Base-by-base conservation (phyloP, 441 rosid species). In the Syzygium malaccense region DNA sequence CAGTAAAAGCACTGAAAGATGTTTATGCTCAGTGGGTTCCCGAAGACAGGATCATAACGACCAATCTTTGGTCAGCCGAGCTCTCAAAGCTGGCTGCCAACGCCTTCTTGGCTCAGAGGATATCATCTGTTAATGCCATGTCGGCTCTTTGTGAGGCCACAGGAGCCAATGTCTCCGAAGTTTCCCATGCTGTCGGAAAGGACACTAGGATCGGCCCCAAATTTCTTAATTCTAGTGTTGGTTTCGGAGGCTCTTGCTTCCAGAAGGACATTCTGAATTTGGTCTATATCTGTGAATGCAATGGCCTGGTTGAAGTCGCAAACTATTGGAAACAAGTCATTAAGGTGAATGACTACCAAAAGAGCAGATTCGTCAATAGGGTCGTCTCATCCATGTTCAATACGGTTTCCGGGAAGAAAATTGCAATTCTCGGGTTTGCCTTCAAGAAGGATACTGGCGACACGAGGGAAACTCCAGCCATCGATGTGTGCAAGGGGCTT, bases 51-150 rank as follows among this genome's bases (percentile, higher is more conserved):
- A 97, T 97, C 89, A 89, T 97, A 64, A 93, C 96, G 86, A 95
- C 99, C 90, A 97, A 97, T 88, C 99, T 97, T 55, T 97, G 99
- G 99, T 96, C 99, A 0, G 99, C 99, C 8, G 99, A 97, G 94
- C 98, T 97, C 51, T 96, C 99, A 26, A 97, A 96, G 94, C 96
- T 97, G 51, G 99, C 99, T 45, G 98, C 99, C 85, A 97, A 97
- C 78, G 99, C 99, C 88, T 95, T 97, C 90, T 89, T 97, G 93
- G 99, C 99, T 12, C 99, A 97, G 93, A 96, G 99, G 92, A 97
- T 97, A 85, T 96, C 99, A 33, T 97, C 99, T 15, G 99, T 96
- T 54, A 97, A 97, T 88, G 98, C 99, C 37, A 96, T 96, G 99
- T 97, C 99, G 5, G 99, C 99, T 62, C 98, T 97, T 49, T 97